A percentile compares a stretch with the other conserved stretches of the same genome.
Conservation (phyloP, 345 rosid genomes). For the Anastatica hierochuntica region DNA sequence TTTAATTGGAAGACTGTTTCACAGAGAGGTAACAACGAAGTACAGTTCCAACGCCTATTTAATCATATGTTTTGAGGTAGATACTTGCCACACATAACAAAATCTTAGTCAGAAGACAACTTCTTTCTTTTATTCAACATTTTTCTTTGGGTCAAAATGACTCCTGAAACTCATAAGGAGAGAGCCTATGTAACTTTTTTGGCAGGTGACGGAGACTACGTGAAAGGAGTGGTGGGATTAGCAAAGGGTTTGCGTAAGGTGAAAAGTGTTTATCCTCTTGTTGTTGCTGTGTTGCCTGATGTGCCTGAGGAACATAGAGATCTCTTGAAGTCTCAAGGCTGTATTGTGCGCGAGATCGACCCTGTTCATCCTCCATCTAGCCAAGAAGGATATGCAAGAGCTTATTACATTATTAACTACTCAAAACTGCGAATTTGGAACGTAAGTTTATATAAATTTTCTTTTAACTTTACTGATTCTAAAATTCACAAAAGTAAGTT, state of each 20-base stretch:
- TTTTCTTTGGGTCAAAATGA: too few species aligned
- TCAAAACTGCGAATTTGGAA: slow-evolving; percentile 15
- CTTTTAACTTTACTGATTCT: too few species aligned
- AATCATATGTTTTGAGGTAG: too few species aligned
- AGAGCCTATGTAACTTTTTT: slow-evolving; percentile 52
- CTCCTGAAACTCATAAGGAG: neutral
- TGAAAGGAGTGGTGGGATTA: slow-evolving; percentile 62
- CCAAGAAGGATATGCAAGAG: neutral
- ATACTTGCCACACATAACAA: too few species aligned
- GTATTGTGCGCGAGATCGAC: slow-evolving; percentile 43
- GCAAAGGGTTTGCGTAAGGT: slow-evolving; percentile 66
- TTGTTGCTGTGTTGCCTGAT: slow-evolving; percentile 63
- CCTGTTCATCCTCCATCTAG: slow-evolving; percentile 5
- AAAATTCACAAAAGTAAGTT: too few species aligned
- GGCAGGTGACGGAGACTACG: slow-evolving; percentile 64
- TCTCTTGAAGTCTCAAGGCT: slow-evolving; percentile 48
- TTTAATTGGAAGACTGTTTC: too few species aligned
- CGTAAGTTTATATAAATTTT: neutral
- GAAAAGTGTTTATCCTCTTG: slow-evolving; percentile 45
- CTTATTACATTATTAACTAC: slow-evolving; percentile 13
- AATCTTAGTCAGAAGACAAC: too few species aligned
- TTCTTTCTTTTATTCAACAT: too few species aligned
- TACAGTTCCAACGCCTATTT: too few species aligned
- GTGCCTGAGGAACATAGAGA: slow-evolving; percentile 70
- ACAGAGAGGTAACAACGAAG: too few species aligned